A percentile compares a stretch with the other conserved stretches of the same genome.
phyloP scores from a whole-genome alignment of 192 early-diverging fungal genomes.

The Diversispora eburnea region DNA sequence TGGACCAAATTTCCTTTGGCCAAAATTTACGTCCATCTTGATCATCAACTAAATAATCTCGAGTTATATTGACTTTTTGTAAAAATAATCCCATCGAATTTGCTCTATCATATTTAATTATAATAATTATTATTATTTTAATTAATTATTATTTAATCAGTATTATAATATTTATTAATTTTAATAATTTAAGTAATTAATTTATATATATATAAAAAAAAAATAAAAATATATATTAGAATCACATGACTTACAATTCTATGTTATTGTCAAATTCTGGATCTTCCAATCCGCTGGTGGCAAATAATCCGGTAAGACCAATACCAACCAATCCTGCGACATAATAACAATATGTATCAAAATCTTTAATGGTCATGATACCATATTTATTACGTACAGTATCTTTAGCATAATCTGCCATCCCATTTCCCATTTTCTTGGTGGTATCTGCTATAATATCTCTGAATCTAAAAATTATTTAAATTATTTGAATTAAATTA shows the following conservation, averaged over 20 bases:
- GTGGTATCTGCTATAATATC: slow-evolving; percentile 87
- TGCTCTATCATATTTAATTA: slow-evolving; percentile 32
- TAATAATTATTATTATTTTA: too few relatives aligned
- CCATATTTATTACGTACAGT: slow-evolving; percentile 45
- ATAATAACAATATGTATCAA: slow-evolving; percentile 97
- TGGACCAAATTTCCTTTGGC: slow-evolving; percentile 91
- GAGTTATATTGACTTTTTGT: slow-evolving; percentile 97
- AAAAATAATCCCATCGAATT: slow-evolving; percentile 98
- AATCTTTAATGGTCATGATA: slow-evolving; percentile 77
- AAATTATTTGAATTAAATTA: slow-evolving; percentile 11
- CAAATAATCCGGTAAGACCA: slow-evolving; percentile 89
- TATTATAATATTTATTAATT: background rate
- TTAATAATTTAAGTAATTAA: slow-evolving; percentile 2
- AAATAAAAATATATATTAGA: background rate
- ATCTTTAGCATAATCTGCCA: slow-evolving; percentile 79
- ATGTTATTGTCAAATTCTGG: slow-evolving; percentile 45
- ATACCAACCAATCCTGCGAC: slow-evolving; percentile 96
- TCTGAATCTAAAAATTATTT: slow-evolving; percentile 61
- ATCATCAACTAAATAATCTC: slow-evolving; percentile 92
- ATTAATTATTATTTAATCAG: background rate
- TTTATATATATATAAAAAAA: too few relatives aligned
- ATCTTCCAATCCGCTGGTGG: slow-evolving; percentile 81
- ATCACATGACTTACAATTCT: slow-evolving; percentile 32
- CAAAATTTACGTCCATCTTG: slow-evolving; percentile 90
- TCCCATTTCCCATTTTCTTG: slow-evolving; percentile 89